Evolutionary conservation across 2,329 filamentous ascomycete species (phyloP), one percentile per base, ranked within the genome.

Genomic region (Camillea tinctor): DNA sequence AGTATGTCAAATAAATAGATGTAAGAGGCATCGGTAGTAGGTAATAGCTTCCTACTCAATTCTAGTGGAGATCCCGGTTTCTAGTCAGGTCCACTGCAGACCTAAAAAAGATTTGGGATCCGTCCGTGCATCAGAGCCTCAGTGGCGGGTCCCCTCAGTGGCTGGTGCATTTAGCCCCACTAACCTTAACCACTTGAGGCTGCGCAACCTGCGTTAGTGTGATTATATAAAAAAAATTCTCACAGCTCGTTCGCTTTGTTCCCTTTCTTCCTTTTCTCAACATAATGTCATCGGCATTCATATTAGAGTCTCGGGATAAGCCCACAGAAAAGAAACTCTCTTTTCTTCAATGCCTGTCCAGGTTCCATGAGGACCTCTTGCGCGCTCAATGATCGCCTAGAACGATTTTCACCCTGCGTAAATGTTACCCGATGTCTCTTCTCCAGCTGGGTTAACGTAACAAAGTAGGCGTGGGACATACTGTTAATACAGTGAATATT

Each of bases 301-400:
- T 91, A 91, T 94, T 98, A 98, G 95, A 99, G 95, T 99, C 95
- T 96, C 94, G 93, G 90, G 90, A 88, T 87, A 91, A 87, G 90
- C 87, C 77, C 75, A 15, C 36, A n/a, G 36, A 44, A 44, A 44
- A 44, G n/a, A 11, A 6, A 9, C 36, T 15, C 2, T 72, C 66
- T 68, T 66, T 60, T 68, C 69, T 75, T 93, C 91, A 92, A 85
- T 98, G 86, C 90, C 92, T 93, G 88, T 91, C 92, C 91, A 96
- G 92, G 86, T 89, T 44, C 85, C 88, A 83, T 77, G 82, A 79
- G 85, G 89, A 82, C 84, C 91, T 93, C 90, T 81, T 81, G 91
- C 93, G 94, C 92, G 95, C 95, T 99, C 93, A 86, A 93, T 88
- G 92, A 93, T 91, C 84, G 91, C 90, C 94, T 90, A 92, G 96